Evolutionary conservation across 2,329 filamentous ascomycete genomes (phyloP).

Genomic region (Neonectria coccinea): DNA sequence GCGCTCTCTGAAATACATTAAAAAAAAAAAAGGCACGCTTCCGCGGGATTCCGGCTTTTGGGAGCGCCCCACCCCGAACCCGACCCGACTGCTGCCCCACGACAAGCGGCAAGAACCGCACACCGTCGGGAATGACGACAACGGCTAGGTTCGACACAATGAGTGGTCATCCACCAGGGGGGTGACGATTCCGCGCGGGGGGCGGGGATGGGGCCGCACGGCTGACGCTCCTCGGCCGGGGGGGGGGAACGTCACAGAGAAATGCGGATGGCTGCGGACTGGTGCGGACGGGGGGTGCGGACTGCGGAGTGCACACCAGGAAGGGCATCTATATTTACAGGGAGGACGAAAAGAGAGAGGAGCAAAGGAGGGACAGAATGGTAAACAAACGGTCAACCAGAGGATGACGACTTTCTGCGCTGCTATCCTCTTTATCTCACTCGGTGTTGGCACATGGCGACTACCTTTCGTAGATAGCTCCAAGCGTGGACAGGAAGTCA

Average conservation of each 20-base stretch:
- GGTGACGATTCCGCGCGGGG: slow-evolving; percentile 33
- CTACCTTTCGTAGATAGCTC: slow-evolving; percentile 18
- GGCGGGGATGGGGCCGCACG: slow-evolving; percentile 25
- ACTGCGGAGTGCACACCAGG: neutral
- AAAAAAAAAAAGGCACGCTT: slow-evolving; percentile 20
- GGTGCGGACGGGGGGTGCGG: neutral
- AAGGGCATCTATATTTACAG: neutral
- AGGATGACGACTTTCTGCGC: slow-evolving; percentile 9
- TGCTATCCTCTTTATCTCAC: neutral
- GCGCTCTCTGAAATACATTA: neutral
- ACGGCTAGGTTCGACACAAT: neutral
- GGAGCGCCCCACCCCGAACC: slow-evolving; percentile 35
- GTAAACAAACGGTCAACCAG: neutral
- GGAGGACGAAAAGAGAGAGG: neutral
- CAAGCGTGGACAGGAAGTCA: slow-evolving; percentile 23
- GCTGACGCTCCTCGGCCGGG: slow-evolving; percentile 19
- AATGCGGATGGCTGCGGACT: no score
- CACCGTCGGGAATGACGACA: slow-evolving; percentile 40
- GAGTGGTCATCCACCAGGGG: neutral
- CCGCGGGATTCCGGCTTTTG: slow-evolving; percentile 23
- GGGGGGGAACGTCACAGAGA: neutral
- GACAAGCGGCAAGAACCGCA: slow-evolving; percentile 36
- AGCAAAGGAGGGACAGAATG: neutral
- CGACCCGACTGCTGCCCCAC: slow-evolving; percentile 33
- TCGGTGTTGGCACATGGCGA: slow-evolving; percentile 28